Conservation (phyloP, 192 early-diverging fungal species). For the Funneliformis mosseae region DNA sequence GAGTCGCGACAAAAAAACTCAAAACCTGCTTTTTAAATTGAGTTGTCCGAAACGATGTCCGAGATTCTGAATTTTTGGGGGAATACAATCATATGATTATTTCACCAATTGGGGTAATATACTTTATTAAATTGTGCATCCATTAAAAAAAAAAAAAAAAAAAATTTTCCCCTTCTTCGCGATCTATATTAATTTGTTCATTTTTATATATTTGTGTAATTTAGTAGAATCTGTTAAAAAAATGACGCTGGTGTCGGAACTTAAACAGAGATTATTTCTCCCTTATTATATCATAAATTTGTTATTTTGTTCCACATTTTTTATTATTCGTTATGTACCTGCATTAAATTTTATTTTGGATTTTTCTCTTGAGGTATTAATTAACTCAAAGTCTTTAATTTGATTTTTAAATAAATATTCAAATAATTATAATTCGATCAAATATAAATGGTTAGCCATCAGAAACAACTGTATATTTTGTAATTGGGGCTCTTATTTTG, state of each 20-base stretch:
- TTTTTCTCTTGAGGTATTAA: conserved; percentile 20
- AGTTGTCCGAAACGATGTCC: too few species aligned
- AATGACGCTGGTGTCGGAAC: conserved; percentile 26
- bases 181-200: too few species aligned
- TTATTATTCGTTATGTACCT: conserved; percentile 20
- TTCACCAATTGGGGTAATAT: too few species aligned
- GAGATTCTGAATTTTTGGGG: too few species aligned
- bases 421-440: not conserved
- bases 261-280: conserved; percentile 23
- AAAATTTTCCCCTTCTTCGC: too few species aligned
- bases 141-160: too few species aligned
- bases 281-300: conserved; percentile 31
- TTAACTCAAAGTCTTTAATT: not conserved
- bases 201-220: too few species aligned
- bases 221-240: too few species aligned
- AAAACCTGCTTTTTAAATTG: too few species aligned
- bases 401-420: not conserved
- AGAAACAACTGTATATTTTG: conserved; percentile 19
- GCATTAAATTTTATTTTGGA: not conserved
- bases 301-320: conserved; percentile 14
- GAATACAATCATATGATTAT: too few species aligned
- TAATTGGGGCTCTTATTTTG: not conserved
- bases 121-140: too few species aligned
- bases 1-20: not conserved
- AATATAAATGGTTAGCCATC: conserved; percentile 17